These are phyloP conservation scores for Lasiosphaeria miniovina DNA, from an alignment of 495 filamentous ascomycete species.

Conservation along the genomic window DNA sequence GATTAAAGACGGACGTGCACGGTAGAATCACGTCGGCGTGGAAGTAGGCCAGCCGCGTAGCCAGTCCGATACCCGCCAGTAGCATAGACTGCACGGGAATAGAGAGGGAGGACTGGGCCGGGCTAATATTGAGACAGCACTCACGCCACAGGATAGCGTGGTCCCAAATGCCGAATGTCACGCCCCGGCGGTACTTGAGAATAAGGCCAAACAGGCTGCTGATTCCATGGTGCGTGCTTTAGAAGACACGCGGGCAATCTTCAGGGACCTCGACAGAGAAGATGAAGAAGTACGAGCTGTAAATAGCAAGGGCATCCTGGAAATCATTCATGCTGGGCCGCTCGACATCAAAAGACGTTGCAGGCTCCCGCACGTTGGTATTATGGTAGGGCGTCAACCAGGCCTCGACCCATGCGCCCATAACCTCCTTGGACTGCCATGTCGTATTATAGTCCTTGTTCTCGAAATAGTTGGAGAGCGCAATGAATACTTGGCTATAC, in stretches of 20 bases:
- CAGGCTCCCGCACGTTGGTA: slow-evolving; percentile 48
- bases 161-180: slow-evolving; percentile 65
- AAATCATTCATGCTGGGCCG: slow-evolving; percentile 57
- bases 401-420: slow-evolving; percentile 57
- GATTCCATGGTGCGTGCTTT: slow-evolving; percentile 64
- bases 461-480: slow-evolving; percentile 28
- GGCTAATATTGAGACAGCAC: slow-evolving; percentile 48
- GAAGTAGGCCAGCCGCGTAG: slow-evolving; percentile 39
- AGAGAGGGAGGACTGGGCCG: slow-evolving; percentile 21
- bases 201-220: slow-evolving; percentile 63
- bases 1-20: slow-evolving; percentile 66
- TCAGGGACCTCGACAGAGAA: slow-evolving; percentile 65
- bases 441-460: slow-evolving; percentile 56
- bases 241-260: slow-evolving; percentile 62
- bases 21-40: slow-evolving; percentile 66
- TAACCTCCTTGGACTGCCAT: slow-evolving; percentile 61
- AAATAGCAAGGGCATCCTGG: slow-evolving; percentile 56
- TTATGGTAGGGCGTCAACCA: slow-evolving; percentile 60
- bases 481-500: slow-evolving; percentile 26
- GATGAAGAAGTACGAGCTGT: slow-evolving; percentile 66
- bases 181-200: slow-evolving; percentile 60
- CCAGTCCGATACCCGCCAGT: slow-evolving; percentile 31
- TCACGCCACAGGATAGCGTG: slow-evolving; percentile 66
- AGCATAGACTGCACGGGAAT: slow-evolving; percentile 52
- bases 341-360: slow-evolving; percentile 56